These are phyloP conservation scores for Thelephora terrestris DNA, from an alignment of 1,284 basidiomycete genomes.

Conservation along the genomic window DNA sequence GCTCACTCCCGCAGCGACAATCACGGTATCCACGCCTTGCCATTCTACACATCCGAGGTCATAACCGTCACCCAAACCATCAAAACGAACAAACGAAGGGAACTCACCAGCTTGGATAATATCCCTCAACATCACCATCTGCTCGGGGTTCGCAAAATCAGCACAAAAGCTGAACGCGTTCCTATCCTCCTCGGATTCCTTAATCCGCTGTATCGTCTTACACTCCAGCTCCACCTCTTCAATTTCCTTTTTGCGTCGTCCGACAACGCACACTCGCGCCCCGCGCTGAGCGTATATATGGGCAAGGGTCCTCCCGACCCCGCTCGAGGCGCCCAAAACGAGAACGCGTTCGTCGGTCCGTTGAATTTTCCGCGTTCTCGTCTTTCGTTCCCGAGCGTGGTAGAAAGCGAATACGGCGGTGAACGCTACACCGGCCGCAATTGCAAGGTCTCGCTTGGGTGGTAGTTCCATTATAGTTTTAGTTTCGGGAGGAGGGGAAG, in stretches of 20 bases:
- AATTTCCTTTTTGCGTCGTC: slow-evolving; percentile 50
- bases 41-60: slow-evolving; percentile 40
- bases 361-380: not conserved
- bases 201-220: slow-evolving; percentile 10
- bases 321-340: slow-evolving; percentile 37
- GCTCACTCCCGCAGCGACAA: slow-evolving; percentile 82
- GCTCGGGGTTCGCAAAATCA: slow-evolving; percentile 59
- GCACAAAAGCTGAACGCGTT: slow-evolving; percentile 36
- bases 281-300: slow-evolving; percentile 65
- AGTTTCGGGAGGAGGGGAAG: not conserved
- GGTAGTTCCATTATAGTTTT: not conserved
- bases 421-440: not conserved
- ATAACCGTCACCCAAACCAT: not conserved
- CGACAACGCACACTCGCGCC: slow-evolving; percentile 70
- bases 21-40: slow-evolving; percentile 75
- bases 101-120: slow-evolving; percentile 46
- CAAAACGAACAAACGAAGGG: not conserved
- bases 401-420: not conserved
- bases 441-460: not conserved
- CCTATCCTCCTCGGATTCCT: slow-evolving; percentile 16
- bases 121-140: slow-evolving; percentile 57
- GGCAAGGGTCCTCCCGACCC: slow-evolving; percentile 73
- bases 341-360: not conserved
- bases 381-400: not conserved
- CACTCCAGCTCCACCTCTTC: slow-evolving; percentile 58